These are phyloP conservation scores for Penicillium crustosum DNA, from an alignment of 2,329 filamentous ascomycete genomes.

Conservation along the genomic window DNA sequence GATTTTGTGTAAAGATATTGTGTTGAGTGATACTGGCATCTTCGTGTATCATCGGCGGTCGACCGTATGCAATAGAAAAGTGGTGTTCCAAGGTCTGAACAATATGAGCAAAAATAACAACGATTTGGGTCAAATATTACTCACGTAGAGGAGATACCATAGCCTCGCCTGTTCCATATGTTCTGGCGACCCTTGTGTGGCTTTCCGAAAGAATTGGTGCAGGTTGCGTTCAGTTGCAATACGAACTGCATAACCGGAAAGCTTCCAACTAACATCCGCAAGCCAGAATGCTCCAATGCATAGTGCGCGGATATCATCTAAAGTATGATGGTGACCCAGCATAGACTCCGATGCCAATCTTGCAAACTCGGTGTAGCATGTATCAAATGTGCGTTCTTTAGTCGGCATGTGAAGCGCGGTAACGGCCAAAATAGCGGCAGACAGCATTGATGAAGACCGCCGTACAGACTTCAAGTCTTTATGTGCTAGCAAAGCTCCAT, in stretches of 20 bases:
- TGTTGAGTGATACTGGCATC: constrained; percentile 41
- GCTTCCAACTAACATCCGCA: constrained; percentile 53
- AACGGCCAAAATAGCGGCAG: constrained; percentile 49
- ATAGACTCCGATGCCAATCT: constrained; percentile 54
- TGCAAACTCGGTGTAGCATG: constrained; percentile 54
- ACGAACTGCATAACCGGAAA: constrained; percentile 45
- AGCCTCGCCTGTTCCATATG: constrained; percentile 40
- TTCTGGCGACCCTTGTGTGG: constrained; percentile 38
- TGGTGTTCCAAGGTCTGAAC: constrained; percentile 44
- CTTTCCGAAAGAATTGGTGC: constrained; percentile 45
- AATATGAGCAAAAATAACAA: constrained; percentile 14
- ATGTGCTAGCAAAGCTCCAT: constrained; percentile 49
- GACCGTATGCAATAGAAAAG: constrained; percentile 47
- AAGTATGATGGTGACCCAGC: constrained; percentile 52
- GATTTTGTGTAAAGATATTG: constrained; percentile 33
- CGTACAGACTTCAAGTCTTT: constrained; percentile 48
- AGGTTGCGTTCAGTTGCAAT: constrained; percentile 47
- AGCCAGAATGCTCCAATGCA: constrained; percentile 59
- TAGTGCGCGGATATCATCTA: constrained; percentile 54
- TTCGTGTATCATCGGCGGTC: constrained; percentile 46
- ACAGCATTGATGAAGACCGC: constrained; percentile 47
- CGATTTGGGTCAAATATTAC: constrained; percentile 6
- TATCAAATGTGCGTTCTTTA: constrained; percentile 49
- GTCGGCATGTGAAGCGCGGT: constrained; percentile 52
- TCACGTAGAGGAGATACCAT: constrained; percentile 47